Evolutionary conservation across 2,329 filamentous ascomycete species (phyloP), one percentile per base, ranked within the genome.

Genomic region (Helotiales sp.): DNA sequence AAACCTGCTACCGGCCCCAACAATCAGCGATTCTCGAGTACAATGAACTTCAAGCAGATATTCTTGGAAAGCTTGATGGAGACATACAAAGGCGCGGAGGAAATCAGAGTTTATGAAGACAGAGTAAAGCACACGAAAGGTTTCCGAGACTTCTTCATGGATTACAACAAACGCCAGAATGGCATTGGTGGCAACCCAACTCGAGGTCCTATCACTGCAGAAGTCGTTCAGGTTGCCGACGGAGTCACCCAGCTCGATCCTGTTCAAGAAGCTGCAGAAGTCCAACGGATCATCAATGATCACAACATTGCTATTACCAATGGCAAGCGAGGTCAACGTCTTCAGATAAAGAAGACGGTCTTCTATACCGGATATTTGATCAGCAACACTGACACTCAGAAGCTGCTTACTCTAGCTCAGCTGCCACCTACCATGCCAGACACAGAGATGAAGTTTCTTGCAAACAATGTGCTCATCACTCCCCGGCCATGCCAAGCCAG

Each of bases 281-380:
- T 98, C 15, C 94, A 97, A 79, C 89, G 91, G 72, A 90, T 97
- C 83, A 90, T 98, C 80, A 95, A 97, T 77, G 84, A 86, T 22
- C 95, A 98, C 82, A 99, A 98, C 77, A 80, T 82, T 3, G 81
- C 86, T 26, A 80, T 90, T 47, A 75, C 75, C 49, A 77, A 78
- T 50, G 80, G 82, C 26, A 78, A 74, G 49, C 75, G 77, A 64
- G 73, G 77, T 20, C 79, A 82, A 37, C 79, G 80, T 54, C 84
- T 96, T 68, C 85, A 87, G 72, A 93, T 99, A 77, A 93, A 92
- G 78, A 94, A 94, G 77, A 93, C 89, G 1, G 90, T 97, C 59
- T 93, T 93, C 79, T 97, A 95, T 80, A 97, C 96, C 1, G 93
- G 93, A 59, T 98, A 99, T 79, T 87, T 97, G 79, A 90, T 99